Conservation (phyloP, 257 asterid genomes). For the Nicotiana tabacum region DNA sequence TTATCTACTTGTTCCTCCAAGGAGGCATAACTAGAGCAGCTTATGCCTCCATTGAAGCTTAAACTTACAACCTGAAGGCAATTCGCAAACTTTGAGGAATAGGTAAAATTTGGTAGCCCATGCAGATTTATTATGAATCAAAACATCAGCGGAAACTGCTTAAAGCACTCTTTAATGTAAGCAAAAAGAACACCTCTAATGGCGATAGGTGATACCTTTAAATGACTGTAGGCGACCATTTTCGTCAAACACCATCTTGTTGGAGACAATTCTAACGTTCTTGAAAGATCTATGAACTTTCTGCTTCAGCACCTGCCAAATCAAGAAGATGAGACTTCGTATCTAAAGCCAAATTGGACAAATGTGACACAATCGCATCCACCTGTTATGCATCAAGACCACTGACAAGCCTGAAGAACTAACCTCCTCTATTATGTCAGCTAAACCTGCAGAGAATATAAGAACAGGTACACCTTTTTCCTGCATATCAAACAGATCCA, state of each 20-base stretch:
- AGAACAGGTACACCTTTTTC: slow-evolving; percentile 73
- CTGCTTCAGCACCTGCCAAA: slow-evolving; percentile 74
- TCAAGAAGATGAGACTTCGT: slow-evolving; percentile 17
- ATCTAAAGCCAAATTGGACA: slow-evolving; percentile 12
- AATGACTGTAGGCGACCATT: slow-evolving; percentile 63
- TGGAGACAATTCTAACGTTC: slow-evolving; percentile 79
- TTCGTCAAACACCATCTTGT: slow-evolving; percentile 79
- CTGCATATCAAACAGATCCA: slow-evolving; percentile 34
- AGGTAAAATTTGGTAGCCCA: background rate
- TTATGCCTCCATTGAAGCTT: background rate
- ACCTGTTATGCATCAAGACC: slow-evolving; percentile 11
- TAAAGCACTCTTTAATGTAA: background rate
- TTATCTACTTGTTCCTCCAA: background rate
- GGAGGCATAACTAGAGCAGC: background rate
- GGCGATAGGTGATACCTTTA: slow-evolving; percentile 39
- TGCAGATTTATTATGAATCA: background rate
- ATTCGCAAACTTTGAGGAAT: background rate
- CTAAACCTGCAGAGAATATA: slow-evolving; percentile 94
- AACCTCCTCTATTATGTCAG: slow-evolving; percentile 96
- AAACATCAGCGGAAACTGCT: background rate
- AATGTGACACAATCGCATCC: background rate
- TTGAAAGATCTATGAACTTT: slow-evolving; percentile 78
- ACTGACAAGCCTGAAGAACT: slow-evolving; percentile 22
- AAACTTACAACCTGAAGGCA: background rate
- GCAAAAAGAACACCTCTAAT: background rate